Evolutionary conservation across 2,329 filamentous ascomycete genomes (phyloP).

Genomic region (Coleophoma crateriformis): DNA sequence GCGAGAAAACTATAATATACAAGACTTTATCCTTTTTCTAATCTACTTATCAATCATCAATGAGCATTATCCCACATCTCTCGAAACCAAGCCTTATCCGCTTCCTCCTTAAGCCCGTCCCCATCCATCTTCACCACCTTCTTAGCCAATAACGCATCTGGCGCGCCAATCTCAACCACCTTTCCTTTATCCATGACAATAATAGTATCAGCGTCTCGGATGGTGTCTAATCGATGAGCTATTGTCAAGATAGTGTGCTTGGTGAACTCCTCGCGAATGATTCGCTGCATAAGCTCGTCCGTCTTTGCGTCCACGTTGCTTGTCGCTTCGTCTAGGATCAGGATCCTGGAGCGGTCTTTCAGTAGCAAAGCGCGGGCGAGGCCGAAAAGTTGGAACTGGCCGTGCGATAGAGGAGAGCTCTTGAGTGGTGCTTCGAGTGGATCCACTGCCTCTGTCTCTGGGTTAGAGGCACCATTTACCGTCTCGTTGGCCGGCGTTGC

Average conservation of each 20-base stretch:
- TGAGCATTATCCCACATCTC: conserved; percentile 3
- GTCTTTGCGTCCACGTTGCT: conserved; percentile 73
- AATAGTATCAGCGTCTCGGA: conserved; percentile 84
- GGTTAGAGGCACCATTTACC: conserved; percentile 1
- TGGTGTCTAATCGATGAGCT: conserved; percentile 81
- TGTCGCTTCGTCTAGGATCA: conserved; percentile 56
- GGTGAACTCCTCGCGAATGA: conserved; percentile 72
- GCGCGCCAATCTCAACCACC: conserved; percentile 69
- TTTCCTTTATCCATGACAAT: conserved; percentile 68
- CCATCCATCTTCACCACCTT: conserved; percentile 23
- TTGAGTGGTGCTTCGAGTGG: conserved; percentile 5
- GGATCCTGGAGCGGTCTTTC: conserved; percentile 40
- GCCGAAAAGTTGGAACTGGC: conserved; percentile 71
- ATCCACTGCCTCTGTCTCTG: conserved; percentile 10
- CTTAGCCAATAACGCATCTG: conserved; percentile 63
- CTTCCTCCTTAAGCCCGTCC: not conserved
- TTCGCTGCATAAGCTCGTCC: conserved; percentile 81
- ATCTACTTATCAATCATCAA: not conserved
- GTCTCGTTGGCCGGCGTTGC: conserved; percentile 1
- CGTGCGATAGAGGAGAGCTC: conserved; percentile 26
- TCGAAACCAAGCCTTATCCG: conserved; percentile 1
- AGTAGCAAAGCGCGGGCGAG: conserved; percentile 54
- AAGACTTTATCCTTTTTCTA: no score
- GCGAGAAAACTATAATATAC: no score
- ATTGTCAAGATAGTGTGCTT: conserved; percentile 89